Conservation (phyloP, 306 rosid species). For the Citrullus mucosospermus region DNA sequence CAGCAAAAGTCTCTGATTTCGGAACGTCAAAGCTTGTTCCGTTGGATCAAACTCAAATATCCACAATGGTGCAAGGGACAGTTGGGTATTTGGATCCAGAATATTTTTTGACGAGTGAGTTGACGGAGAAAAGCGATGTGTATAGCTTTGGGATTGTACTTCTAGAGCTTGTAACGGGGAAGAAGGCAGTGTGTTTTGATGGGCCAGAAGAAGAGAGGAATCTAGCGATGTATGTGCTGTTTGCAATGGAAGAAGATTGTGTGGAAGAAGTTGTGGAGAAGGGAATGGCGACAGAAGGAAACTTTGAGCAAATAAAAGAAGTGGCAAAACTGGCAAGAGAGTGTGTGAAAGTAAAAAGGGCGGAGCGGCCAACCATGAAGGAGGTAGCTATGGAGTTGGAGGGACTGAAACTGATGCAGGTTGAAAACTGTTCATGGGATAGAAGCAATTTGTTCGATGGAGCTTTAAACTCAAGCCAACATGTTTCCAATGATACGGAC, state of each 20-base stretch:
- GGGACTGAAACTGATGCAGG: conserved; percentile 6
- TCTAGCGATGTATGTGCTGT: conserved; percentile 22
- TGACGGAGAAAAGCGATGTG: conserved; percentile 32
- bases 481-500: no score
- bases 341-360: conserved; percentile 24
- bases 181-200: conserved; percentile 13
- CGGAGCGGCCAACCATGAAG: conserved; percentile 45
- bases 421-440: not conserved
- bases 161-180: conserved; percentile 31
- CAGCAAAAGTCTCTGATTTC: conserved; percentile 35
- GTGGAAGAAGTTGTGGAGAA: conserved; percentile 22
- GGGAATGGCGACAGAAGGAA: not conserved
- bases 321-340: conserved; percentile 16
- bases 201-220: conserved; percentile 9
- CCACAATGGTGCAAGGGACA: conserved; percentile 36
- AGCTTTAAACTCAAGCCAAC: no score
- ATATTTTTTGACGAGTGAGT: conserved; percentile 16
- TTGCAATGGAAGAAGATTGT: conserved; percentile 17
- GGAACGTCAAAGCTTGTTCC: conserved; percentile 32
- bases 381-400: conserved; percentile 39
- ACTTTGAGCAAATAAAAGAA: conserved; percentile 21
- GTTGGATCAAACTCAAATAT: conserved; percentile 14
- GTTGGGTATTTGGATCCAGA: conserved; percentile 32
- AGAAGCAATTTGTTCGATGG: conserved; percentile 1
- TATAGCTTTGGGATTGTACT: conserved; percentile 45